phyloP scores from a whole-genome alignment of 768 basidiomycete species.

The Mycena floridula region DNA sequence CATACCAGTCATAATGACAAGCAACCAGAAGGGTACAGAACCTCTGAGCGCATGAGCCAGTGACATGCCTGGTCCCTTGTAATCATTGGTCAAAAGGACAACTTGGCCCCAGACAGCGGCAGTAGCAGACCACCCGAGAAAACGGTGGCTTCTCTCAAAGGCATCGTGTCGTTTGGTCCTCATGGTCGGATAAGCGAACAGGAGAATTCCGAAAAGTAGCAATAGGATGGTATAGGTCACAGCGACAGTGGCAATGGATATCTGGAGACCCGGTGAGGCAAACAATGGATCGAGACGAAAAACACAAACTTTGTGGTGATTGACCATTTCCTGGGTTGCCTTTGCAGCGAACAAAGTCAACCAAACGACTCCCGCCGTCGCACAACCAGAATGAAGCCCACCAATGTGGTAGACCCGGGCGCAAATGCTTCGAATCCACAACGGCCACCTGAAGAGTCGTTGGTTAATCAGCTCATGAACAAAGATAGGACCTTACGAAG shows the following conservation, averaged over 20 bases:
- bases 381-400: constrained; percentile 56
- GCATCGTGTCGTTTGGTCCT: constrained; percentile 42
- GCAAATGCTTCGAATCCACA: constrained; percentile 44
- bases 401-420: constrained; percentile 57
- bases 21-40: constrained; percentile 50
- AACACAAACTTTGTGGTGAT: constrained; percentile 26
- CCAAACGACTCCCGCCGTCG: constrained; percentile 49
- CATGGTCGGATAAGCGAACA: constrained; percentile 45
- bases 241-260: constrained; percentile 39
- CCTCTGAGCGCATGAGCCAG: constrained; percentile 38
- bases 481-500: constrained; percentile 30
- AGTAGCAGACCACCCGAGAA: constrained; percentile 49
- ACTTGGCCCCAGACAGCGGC: constrained; percentile 52
- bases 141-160: constrained; percentile 52
- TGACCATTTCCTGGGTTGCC: constrained; percentile 42
- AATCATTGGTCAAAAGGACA: constrained; percentile 48
- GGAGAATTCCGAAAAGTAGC: constrained; percentile 40
- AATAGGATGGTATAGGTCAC: constrained; percentile 46
- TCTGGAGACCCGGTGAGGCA: constrained; percentile 20
- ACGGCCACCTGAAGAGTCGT: constrained; percentile 38
- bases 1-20: constrained; percentile 41
- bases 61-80: constrained; percentile 27
- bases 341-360: constrained; percentile 41
- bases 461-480: constrained; percentile 3
- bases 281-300: constrained; percentile 2